phyloP scores from a whole-genome alignment of 2,329 filamentous ascomycete genomes.

The Daldinia sp. region DNA sequence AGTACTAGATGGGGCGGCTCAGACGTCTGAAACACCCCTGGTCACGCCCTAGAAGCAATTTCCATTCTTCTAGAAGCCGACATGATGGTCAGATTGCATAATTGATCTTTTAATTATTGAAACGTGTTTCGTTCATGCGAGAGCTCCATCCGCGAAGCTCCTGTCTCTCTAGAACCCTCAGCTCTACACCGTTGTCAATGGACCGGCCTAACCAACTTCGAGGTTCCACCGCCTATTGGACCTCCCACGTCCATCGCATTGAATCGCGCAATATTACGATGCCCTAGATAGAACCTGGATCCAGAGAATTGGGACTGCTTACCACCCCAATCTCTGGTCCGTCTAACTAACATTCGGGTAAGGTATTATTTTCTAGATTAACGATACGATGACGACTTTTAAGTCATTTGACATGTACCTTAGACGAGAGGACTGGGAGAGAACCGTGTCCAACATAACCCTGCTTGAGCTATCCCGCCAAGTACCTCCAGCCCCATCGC shows the following conservation, averaged over 20 bases:
- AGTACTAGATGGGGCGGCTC: constrained; percentile 29
- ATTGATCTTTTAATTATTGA: constrained; percentile 62
- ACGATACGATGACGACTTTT: constrained; percentile 40
- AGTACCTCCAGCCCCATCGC: constrained; percentile 35
- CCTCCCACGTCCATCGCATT: constrained; percentile 51
- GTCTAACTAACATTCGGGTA: constrained; percentile 25
- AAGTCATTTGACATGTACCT: constrained; percentile 36
- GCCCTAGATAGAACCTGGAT: constrained; percentile 43
- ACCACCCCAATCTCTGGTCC: constrained; percentile 29
- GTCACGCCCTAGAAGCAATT: constrained; percentile 44
- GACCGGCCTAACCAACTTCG: constrained; percentile 23
- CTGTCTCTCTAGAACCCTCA: constrained; percentile 40
- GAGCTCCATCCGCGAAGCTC: constrained; percentile 48
- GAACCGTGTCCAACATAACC: constrained; percentile 26
- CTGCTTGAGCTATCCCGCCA: constrained; percentile 31
- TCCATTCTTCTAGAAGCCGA: constrained; percentile 46
- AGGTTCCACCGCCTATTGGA: constrained; percentile 44
- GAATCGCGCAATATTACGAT: constrained; percentile 56
- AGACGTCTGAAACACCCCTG: constrained; percentile 41
- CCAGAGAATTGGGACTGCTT: constrained; percentile 41
- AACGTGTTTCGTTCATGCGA: constrained; percentile 62
- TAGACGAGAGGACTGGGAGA: constrained; percentile 6
- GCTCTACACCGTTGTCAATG: constrained; percentile 37
- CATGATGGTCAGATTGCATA: constrained; percentile 55
- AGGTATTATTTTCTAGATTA: constrained; percentile 37